These are phyloP conservation scores for Aspergillus tamarii DNA, from an alignment of 2,329 filamentous ascomycete genomes.

Conservation along the genomic window DNA sequence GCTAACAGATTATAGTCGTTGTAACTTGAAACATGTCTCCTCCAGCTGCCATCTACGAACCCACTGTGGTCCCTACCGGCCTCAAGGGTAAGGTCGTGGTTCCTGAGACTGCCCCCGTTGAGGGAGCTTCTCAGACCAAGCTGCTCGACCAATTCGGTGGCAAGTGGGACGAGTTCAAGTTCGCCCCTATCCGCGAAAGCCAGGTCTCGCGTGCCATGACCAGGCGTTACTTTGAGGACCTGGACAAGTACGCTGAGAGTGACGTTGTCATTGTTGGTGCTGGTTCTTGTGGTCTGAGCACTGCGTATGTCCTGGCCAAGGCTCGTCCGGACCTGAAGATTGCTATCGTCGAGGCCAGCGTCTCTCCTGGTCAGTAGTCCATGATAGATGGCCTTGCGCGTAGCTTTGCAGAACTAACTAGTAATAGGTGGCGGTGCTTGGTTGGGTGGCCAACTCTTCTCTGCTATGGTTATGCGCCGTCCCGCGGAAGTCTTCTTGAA, in stretches of 20 bases:
- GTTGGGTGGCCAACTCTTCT: slow-evolving; percentile 93
- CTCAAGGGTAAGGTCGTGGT: slow-evolving; percentile 51
- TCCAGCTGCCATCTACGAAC: slow-evolving; percentile 67
- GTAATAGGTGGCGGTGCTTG: slow-evolving; percentile 76
- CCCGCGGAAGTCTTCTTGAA: slow-evolving; percentile 82
- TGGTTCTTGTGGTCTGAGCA: slow-evolving; percentile 82
- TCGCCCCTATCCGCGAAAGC: slow-evolving; percentile 85
- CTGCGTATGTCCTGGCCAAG: slow-evolving; percentile 82
- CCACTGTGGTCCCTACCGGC: slow-evolving; percentile 41
- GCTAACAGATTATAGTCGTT: slow-evolving; percentile 40
- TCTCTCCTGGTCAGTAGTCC: slow-evolving; percentile 67
- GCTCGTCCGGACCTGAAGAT: slow-evolving; percentile 88
- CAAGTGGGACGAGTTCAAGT: slow-evolving; percentile 81
- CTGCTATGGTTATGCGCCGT: slow-evolving; percentile 93
- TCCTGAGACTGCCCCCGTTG: slow-evolving; percentile 41
- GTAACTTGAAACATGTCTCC: slow-evolving; percentile 68
- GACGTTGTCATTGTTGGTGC: slow-evolving; percentile 94
- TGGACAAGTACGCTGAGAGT: slow-evolving; percentile 86
- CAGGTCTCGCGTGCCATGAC: slow-evolving; percentile 95
- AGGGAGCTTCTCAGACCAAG: slow-evolving; percentile 53
- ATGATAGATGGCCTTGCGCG: neutral
- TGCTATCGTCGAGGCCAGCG: slow-evolving; percentile 84
- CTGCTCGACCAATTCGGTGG: slow-evolving; percentile 68
- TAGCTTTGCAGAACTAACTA: slow-evolving; percentile 10
- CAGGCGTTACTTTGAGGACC: slow-evolving; percentile 85